Percentiles rank a stretch among this genome's conserved stretches.
Conservation (phyloP, 2,329 filamentous ascomycete species). For the Tolypocladium tundrense region DNA sequence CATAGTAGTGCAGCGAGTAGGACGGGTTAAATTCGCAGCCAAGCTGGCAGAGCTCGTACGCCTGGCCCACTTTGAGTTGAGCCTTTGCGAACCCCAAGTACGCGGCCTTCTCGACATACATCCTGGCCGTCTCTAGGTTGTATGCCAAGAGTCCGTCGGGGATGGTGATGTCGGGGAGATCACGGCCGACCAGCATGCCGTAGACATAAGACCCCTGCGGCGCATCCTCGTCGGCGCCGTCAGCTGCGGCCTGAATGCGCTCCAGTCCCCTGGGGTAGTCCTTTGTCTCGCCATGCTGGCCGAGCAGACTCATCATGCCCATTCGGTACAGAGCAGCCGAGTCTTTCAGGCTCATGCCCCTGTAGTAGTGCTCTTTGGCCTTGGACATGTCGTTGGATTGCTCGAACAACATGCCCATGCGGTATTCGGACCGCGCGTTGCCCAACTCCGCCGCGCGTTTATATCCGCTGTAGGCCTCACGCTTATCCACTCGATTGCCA, state of each 20-base stretch:
- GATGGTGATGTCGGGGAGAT: conserved; percentile 81
- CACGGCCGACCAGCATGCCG: conserved; percentile 84
- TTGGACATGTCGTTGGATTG: conserved; percentile 87
- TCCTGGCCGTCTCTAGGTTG: conserved; percentile 62
- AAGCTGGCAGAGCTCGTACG: conserved; percentile 87
- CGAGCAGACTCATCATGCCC: conserved; percentile 95
- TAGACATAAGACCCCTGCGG: conserved; percentile 93
- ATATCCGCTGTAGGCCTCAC: conserved; percentile 85
- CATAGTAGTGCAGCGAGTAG: conserved; percentile 90
- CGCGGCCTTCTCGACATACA: conserved; percentile 93
- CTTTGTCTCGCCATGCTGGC: conserved; percentile 82
- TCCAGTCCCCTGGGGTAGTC: conserved; percentile 71
- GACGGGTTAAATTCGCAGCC: conserved; percentile 92
- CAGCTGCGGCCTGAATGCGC: conserved; percentile 72
- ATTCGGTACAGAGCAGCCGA: conserved; percentile 80
- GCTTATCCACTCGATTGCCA: conserved; percentile 80
- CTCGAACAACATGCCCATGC: conserved; percentile 97
- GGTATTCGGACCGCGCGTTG: conserved; percentile 83
- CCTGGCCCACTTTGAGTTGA: conserved; percentile 93
- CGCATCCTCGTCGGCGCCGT: conserved; percentile 88
- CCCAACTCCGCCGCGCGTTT: conserved; percentile 75
- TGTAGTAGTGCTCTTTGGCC: conserved; percentile 82
- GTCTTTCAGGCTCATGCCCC: conserved; percentile 69
- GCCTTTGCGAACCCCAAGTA: conserved; percentile 94
- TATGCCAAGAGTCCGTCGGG: conserved; percentile 60